These are phyloP conservation scores for Calonectria honghensis DNA, from an alignment of 2,329 filamentous ascomycete species.

Conservation along the genomic window DNA sequence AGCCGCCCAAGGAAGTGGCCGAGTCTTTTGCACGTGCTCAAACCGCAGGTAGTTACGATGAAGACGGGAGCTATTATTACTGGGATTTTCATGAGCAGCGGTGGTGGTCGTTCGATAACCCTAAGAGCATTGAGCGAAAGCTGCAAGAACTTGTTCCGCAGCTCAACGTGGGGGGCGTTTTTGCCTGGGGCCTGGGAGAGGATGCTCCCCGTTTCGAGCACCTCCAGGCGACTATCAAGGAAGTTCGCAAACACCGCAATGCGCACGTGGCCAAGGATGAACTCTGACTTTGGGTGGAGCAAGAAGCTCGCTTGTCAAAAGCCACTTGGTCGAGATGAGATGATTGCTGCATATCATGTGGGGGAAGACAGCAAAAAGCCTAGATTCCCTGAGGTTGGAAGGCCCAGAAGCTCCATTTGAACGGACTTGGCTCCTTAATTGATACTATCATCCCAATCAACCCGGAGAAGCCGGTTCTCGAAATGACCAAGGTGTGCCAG, in stretches of 20 bases:
- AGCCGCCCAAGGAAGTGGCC: slow-evolving; percentile 70
- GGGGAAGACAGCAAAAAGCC: neutral
- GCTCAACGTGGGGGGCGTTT: slow-evolving; percentile 79
- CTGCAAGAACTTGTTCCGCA: slow-evolving; percentile 75
- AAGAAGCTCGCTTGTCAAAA: slow-evolving; percentile 16
- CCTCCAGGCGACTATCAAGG: slow-evolving; percentile 59
- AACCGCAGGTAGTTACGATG: slow-evolving; percentile 67
- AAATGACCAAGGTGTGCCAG: slow-evolving; percentile 33
- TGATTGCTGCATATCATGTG: slow-evolving; percentile 19
- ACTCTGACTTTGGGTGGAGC: slow-evolving; percentile 48
- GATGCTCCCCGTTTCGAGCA: slow-evolving; percentile 71
- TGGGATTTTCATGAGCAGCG: slow-evolving; percentile 75
- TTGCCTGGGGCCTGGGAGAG: slow-evolving; percentile 85
- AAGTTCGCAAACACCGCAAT: slow-evolving; percentile 46
- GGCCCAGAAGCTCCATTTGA: slow-evolving; percentile 1
- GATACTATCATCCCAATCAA: slow-evolving; percentile 24
- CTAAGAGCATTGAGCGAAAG: slow-evolving; percentile 76
- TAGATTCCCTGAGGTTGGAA: slow-evolving; percentile 1
- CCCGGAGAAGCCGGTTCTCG: slow-evolving; percentile 12
- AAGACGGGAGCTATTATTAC: slow-evolving; percentile 82
- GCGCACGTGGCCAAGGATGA: slow-evolving; percentile 53
- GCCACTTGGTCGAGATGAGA: slow-evolving; percentile 25
- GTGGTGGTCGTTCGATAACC: slow-evolving; percentile 86
- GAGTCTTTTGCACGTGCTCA: slow-evolving; percentile 76
- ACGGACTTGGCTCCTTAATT: slow-evolving; percentile 29